Evolutionary conservation across 192 early-diverging fungal species (phyloP).

Genomic region (Spizellomyces sp.): DNA sequence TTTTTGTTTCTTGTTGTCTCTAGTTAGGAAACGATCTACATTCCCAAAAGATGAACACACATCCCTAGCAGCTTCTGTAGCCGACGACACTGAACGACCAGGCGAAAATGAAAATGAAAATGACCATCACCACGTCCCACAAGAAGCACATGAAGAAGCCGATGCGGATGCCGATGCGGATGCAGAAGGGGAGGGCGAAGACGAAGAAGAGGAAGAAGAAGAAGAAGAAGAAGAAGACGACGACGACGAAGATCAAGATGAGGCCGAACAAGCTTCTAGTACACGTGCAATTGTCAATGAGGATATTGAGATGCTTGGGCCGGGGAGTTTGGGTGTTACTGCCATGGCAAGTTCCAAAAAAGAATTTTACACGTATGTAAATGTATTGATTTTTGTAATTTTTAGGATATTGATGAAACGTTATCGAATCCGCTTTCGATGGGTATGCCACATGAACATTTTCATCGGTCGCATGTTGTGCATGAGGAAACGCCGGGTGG

Average conservation of each 20-base stretch:
- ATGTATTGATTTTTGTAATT: too few species aligned
- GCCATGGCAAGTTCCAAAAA: too few species aligned
- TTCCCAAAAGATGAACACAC: too few species aligned
- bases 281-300: background rate
- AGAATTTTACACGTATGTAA: too few species aligned
- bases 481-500: too few species aligned
- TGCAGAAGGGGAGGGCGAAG: conserved; percentile 5
- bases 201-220: background rate
- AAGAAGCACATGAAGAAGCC: background rate
- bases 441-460: conserved; percentile 1
- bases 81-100: background rate
- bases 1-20: too few species aligned
- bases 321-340: background rate
- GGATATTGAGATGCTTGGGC: conserved; percentile 7
- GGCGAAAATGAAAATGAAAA: background rate
- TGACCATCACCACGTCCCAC: background rate
- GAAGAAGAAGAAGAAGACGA: conserved; percentile 4
- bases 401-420: conserved; percentile 4
- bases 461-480: background rate
- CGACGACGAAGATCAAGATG: background rate
- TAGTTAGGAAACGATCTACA: too few species aligned
- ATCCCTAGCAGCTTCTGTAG: background rate
- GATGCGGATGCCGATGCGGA: background rate
- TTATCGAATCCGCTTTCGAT: conserved; percentile 2
- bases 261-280: background rate